Conservation (phyloP, 768 basidiomycete genomes). For the Arthromyces matolae region DNA sequence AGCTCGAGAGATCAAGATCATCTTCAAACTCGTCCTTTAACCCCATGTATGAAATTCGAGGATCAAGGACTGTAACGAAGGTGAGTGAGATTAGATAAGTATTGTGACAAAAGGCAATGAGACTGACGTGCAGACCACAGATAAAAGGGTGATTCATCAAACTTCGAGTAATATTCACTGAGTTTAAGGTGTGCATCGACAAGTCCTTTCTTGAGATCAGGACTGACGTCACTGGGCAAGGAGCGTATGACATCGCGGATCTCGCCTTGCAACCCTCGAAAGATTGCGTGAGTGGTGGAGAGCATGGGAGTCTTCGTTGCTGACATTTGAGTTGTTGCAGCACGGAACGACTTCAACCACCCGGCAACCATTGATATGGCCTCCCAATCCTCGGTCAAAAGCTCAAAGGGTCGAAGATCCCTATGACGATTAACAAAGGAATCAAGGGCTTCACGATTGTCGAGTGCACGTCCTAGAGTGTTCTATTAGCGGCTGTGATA, state of each 20-base stretch:
- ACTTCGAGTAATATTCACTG: conserved; percentile 28
- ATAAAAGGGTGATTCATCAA: conserved; percentile 29
- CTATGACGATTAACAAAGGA: conserved; percentile 13
- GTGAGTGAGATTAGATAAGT: too few relatives aligned
- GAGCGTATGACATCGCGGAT: conserved; percentile 14
- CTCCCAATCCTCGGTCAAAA: conserved; percentile 19
- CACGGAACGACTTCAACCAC: conserved; percentile 21
- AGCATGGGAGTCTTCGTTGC: conserved; percentile 30
- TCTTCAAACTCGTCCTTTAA: conserved; percentile 18
- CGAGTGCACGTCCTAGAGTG: conserved; percentile 15
- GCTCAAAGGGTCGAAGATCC: conserved; percentile 14
- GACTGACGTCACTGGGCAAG: conserved; percentile 16
- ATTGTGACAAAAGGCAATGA: background rate
- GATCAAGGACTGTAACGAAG: conserved; percentile 26
- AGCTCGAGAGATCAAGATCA: conserved; percentile 13
- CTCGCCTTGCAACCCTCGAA: conserved; percentile 29
- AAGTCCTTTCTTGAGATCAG: conserved; percentile 22
- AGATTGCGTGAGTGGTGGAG: conserved; percentile 30
- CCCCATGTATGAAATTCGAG: conserved; percentile 22
- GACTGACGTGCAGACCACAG: conserved; percentile 25
- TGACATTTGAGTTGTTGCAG: conserved; percentile 32
- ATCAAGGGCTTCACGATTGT: conserved; percentile 12
- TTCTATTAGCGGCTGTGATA: background rate
- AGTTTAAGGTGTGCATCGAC: conserved; percentile 27
- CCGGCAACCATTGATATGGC: conserved; percentile 11